Evolutionary conservation across 306 rosid species (phyloP), one percentile per base, ranked within the genome.

Genomic region (Cicer pinnatifidum): DNA sequence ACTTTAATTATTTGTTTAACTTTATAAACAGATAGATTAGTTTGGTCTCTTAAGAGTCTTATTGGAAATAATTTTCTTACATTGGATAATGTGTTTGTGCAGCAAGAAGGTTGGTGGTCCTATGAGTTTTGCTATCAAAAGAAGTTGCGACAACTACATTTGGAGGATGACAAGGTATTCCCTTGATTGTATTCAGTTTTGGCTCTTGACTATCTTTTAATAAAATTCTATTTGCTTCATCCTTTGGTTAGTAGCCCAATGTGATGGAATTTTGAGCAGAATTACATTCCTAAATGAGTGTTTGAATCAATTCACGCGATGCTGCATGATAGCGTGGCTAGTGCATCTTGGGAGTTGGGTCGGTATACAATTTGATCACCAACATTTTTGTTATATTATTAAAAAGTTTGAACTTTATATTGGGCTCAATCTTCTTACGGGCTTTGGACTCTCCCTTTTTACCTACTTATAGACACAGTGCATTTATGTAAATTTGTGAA

Each of bases 91-190:
- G 41, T 71, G 71, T 56, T 67, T 70, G 51, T 80, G 95, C 97
- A 94, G 99, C 91, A 88, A 86, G 99, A 91, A 82, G 97, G 97
- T 71, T 94, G 99, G 98, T 94, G 99, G 99, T 75, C 95, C 28
- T 94, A 94, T 76, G 99, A 94, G 78, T 94, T 94, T 84, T 94
- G 99, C 86, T 89, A 91, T 83, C 92, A 88, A 69, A 83, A 82
- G 84, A 81, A 45, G 62, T 75, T 94, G 81, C 83, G 90, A 47
- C 99, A 94, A 84, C 78, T 94, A 47, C 99, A 94, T 84, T 7
- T 85, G 89, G 99, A 91, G 80, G 90, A 94, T 53, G 95, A 89
- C 0, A 85, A 89, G 97, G 99, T 94, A 75, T 77, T 38, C 59
- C 60, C 58, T 37, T 81, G 85, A 75, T 71, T 58, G 9, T 43